phyloP scores from a whole-genome alignment of 1,139 yeast genomes.

The Arxiozyma heterogenica region DNA sequence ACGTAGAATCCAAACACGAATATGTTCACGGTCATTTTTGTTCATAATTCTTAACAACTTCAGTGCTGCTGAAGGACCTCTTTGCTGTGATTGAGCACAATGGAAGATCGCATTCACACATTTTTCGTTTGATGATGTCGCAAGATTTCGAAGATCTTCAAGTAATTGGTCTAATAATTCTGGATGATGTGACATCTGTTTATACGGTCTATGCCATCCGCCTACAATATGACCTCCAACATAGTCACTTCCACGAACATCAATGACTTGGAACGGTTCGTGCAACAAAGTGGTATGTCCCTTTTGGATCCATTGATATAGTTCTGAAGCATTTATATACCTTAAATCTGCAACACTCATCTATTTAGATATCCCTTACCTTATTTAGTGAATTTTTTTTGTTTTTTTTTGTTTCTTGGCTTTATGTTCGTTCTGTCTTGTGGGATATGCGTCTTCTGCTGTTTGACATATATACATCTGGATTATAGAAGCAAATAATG shows the following conservation, averaged over 20 bases:
- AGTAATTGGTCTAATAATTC: conserved; percentile 37
- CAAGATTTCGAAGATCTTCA: conserved; percentile 38
- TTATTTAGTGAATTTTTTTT: too few species aligned
- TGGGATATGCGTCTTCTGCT: too few species aligned
- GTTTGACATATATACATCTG: background rate
- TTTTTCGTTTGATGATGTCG: conserved; percentile 36
- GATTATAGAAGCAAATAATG: background rate
- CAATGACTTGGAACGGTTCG: conserved; percentile 54
- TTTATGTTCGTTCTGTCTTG: too few species aligned
- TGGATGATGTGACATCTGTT: conserved; percentile 51
- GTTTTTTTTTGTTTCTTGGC: too few species aligned
- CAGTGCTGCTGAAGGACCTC: conserved; percentile 83
- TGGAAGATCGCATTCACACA: conserved; percentile 61
- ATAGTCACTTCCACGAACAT: conserved; percentile 78
- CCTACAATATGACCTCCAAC: conserved; percentile 40
- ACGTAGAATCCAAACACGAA: conserved; percentile 58
- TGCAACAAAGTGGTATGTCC: conserved; percentile 13
- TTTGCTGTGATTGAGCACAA: conserved; percentile 79
- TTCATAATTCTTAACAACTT: conserved; percentile 49
- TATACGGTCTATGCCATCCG: conserved; percentile 24
- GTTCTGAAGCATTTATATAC: conserved; percentile 23
- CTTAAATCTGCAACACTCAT: conserved; percentile 6
- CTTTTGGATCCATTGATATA: conserved; percentile 23
- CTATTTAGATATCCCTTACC: background rate
- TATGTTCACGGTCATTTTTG: conserved; percentile 33